Evolutionary conservation across 164 flowering plant genomes (phyloP).

Genomic region (Houttuynia cordata): DNA sequence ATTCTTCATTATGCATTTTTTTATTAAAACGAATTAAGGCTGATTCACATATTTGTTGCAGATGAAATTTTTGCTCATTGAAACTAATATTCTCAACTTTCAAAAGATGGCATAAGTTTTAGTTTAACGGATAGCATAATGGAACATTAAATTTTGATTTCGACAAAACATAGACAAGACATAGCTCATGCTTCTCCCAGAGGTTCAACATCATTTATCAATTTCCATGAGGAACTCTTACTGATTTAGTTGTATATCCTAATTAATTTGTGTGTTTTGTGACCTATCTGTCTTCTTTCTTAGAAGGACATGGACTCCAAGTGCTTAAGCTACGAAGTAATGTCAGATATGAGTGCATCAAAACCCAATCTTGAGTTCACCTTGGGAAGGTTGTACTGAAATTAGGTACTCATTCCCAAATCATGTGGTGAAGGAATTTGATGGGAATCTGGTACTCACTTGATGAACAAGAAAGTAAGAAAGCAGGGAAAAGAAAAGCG

Average conservation of each 20-base stretch:
- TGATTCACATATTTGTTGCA: too few species aligned
- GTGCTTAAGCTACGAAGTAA: constrained; percentile 43
- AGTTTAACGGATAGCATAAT: too few species aligned
- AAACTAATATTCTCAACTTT: too few species aligned
- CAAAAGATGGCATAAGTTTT: too few species aligned
- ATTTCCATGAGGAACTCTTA: too few species aligned
- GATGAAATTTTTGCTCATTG: too few species aligned
- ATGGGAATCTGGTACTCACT: constrained; percentile 54
- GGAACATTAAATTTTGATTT: too few species aligned
- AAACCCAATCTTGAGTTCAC: constrained; percentile 91
- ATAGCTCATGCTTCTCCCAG: too few species aligned
- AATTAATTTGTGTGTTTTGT: too few species aligned
- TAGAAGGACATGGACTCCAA: constrained; percentile 48
- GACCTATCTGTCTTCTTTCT: background rate
- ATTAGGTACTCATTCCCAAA: constrained; percentile 43
- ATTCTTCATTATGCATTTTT: constrained; percentile 4
- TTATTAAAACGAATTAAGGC: background rate
- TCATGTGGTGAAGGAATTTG: constrained; percentile 17
- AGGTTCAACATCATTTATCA: too few species aligned
- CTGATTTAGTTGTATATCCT: too few species aligned
- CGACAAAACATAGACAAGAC: background rate
- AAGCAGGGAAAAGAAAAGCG: constrained; percentile 26
- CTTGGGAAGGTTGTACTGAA: constrained; percentile 63
- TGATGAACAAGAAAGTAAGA: constrained; percentile 28
- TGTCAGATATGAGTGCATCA: constrained; percentile 49